These are phyloP conservation scores for Metschnikowia amazonensis DNA, from an alignment of 805 yeast genomes.

Conservation along the genomic window DNA sequence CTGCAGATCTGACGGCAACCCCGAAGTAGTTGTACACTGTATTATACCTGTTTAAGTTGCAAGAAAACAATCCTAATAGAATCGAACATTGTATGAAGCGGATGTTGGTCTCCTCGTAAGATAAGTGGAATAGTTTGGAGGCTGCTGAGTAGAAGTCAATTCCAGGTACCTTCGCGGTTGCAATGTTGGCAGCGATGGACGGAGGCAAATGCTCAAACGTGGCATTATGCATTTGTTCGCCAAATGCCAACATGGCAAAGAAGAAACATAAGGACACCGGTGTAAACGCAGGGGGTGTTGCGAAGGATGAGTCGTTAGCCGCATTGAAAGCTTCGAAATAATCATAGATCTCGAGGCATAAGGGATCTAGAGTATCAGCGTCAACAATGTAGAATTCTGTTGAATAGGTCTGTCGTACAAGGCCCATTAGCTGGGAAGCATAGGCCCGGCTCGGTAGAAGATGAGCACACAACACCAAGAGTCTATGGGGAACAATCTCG, in stretches of 20 bases:
- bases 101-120: constrained; percentile 28
- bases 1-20: constrained; percentile 36
- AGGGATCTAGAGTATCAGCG: constrained; percentile 15
- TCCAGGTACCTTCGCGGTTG: constrained; percentile 28
- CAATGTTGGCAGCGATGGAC: constrained; percentile 8
- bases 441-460: constrained; percentile 25
- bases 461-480: constrained; percentile 20
- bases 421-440: constrained; percentile 22
- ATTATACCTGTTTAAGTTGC: constrained; percentile 35
- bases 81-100: constrained; percentile 36
- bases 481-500: constrained; percentile 23
- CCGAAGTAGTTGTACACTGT: constrained; percentile 40
- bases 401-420: constrained; percentile 29
- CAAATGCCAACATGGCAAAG: constrained; percentile 35
- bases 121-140: constrained; percentile 28
- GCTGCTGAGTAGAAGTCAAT: constrained; percentile 32
- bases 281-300: constrained; percentile 8
- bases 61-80: constrained; percentile 34
- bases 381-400: constrained; percentile 36
- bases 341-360: constrained; percentile 18
- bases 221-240: constrained; percentile 30
- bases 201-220: constrained; percentile 10
- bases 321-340: constrained; percentile 5
- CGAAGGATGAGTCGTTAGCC: constrained; percentile 2
- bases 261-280: constrained; percentile 28